Conservation (phyloP, 768 basidiomycete species). For the Lentinula sp. region DNA sequence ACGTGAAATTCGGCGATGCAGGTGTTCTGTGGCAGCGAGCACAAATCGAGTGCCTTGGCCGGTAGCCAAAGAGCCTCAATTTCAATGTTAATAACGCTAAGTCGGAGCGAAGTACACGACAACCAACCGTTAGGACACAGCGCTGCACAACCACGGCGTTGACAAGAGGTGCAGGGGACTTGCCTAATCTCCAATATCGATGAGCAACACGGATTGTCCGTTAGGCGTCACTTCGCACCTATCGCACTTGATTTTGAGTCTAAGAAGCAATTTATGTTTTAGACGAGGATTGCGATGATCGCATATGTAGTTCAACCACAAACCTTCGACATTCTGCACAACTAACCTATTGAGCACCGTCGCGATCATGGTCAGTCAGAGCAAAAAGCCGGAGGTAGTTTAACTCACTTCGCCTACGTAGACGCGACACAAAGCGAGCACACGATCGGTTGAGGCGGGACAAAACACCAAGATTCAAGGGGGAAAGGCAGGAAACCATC, state of each 20-base stretch:
- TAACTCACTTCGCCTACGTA: conserved; percentile 1
- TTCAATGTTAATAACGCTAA: background rate
- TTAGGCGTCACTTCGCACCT: background rate
- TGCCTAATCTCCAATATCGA: background rate
- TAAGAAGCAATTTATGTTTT: background rate
- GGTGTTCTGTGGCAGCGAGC: conserved; percentile 34
- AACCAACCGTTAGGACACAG: conserved; percentile 9
- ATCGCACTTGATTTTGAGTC: conserved; percentile 7
- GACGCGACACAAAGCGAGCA: background rate
- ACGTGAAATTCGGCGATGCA: conserved; percentile 29
- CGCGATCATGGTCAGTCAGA: background rate
- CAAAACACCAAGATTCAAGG: background rate
- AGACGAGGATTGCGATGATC: conserved; percentile 2
- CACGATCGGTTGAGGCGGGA: background rate
- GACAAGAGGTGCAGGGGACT: conserved; percentile 4
- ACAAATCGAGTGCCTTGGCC: conserved; percentile 47
- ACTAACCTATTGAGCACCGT: conserved; percentile 4
- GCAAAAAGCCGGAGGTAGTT: background rate
- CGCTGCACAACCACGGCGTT: conserved; percentile 10
- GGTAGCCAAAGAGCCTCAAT: conserved; percentile 42
- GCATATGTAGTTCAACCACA: background rate
- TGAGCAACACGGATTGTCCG: background rate
- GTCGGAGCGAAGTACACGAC: background rate
- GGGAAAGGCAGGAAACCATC: background rate
- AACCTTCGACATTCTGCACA: conserved; percentile 7